Evolutionary conservation across 2,329 filamentous ascomycete genomes (phyloP), one percentile per base, ranked within the genome.

Genomic region (Cadophora luteo-olivacea): DNA sequence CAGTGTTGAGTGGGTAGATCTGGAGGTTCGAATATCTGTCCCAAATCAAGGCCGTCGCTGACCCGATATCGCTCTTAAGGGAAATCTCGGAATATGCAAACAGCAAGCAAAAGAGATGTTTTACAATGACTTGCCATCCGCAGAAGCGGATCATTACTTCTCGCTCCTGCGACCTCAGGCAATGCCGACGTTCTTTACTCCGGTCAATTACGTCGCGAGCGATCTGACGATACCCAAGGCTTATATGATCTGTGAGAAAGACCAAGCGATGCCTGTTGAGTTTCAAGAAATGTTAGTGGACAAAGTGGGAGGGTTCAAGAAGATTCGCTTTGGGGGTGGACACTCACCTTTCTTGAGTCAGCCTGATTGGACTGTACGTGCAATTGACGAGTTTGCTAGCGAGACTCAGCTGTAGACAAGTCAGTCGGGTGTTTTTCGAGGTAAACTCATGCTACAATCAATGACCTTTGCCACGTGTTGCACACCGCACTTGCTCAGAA

Each of bases 291-390:
- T 6, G 25, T 24, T 60, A 5, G 57, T 69, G 8, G 63, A 68
- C 14, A 29, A n/a, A 7, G 14, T 62, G 22, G 49, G 57, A 3
- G 68, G 68, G 2, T 67, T 65, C 33, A 68, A 57, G 58, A 58
- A 16, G 36, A 24, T 61, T 19, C 68, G 62, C 5, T 66, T 48
- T 24, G 22, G 19, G 1, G 48, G 29, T 51, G 64, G 60, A 29
- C 68, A 72, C 48, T 66, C 36, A 8, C 70, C 66, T 9, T 70
- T 70, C 45, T 51, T 72, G 14, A 72, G 63, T 36, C 32, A 55
- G 38, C 68, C 61, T 24, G 64, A 69, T 36, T 45, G 51, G 16
- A 62, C 49, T 12, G 52, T 70, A 19, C 61, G 63, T 5, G 61
- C 54, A 19, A 68, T 68, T 33, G 67, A 66, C 16, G 33, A 66